These are phyloP conservation scores for Eucalyptus regnans DNA, from an alignment of 345 rosid species.

Conservation along the genomic window DNA sequence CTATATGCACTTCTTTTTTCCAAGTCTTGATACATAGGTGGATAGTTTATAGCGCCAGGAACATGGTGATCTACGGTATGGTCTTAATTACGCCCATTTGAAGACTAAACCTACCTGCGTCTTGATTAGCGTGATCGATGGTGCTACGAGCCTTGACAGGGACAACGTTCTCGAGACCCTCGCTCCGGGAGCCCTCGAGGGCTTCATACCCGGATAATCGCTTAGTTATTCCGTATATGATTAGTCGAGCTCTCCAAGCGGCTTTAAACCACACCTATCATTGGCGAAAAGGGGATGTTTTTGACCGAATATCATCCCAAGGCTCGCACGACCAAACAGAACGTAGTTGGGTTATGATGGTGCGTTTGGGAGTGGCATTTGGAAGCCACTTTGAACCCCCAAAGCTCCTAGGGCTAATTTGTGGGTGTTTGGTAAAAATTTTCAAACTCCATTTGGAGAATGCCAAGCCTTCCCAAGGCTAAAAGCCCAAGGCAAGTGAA, in stretches of 20 bases:
- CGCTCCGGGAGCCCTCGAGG: neutral
- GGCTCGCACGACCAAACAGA: accelerated
- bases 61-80: neutral
- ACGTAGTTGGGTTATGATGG: neutral
- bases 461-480: no score
- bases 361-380: no score
- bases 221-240: neutral
- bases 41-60: neutral
- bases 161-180: neutral
- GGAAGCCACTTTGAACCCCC: no score
- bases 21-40: neutral
- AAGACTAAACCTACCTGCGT: neutral
- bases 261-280: neutral
- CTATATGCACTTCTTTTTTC: neutral
- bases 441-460: no score
- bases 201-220: neutral
- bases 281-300: neutral
- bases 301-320: accelerated
- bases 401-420: no score
- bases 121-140: neutral
- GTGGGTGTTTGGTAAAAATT: no score
- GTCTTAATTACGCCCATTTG: neutral
- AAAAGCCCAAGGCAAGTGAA: no score
- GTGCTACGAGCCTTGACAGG: neutral
- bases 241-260: neutral